Percentiles rank a stretch among this genome's conserved stretches.
Evolutionary conservation across 2,329 filamentous ascomycete genomes (phyloP).

Genomic region (Lecanosticta acicola): DNA sequence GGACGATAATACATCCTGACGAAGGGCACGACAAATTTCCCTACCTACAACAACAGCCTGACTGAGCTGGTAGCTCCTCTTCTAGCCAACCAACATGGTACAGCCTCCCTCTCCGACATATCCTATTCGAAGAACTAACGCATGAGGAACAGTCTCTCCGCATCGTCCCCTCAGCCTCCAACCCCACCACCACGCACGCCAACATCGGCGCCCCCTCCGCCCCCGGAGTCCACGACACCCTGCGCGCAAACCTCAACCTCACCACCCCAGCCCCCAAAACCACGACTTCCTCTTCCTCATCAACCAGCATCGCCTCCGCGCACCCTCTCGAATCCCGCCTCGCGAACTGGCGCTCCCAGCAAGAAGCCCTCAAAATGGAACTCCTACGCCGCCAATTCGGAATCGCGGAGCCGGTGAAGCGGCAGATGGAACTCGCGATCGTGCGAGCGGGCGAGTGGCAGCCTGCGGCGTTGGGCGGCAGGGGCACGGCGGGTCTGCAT

Average conservation of each 20-base stretch:
- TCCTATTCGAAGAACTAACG: constrained; percentile 7
- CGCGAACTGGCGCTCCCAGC: constrained; percentile 81
- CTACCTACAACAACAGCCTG: constrained; percentile 2
- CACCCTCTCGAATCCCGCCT: constrained; percentile 93
- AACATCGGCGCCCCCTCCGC: constrained; percentile 73
- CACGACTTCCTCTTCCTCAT: constrained; percentile 32
- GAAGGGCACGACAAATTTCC: constrained; percentile 5
- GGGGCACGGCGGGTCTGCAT: constrained; percentile 56
- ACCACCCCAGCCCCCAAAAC: constrained; percentile 47
- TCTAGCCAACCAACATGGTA: constrained; percentile 12
- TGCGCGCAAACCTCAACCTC: constrained; percentile 73
- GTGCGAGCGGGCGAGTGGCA: constrained; percentile 73
- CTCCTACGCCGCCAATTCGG: constrained; percentile 81
- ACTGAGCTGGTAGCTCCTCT: not conserved
- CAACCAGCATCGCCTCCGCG: constrained; percentile 52
- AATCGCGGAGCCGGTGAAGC: constrained; percentile 83
- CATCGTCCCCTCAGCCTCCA: constrained; percentile 67
- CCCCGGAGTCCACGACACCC: constrained; percentile 86
- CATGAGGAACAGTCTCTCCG: constrained; percentile 53
- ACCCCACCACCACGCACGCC: constrained; percentile 49
- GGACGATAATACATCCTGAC: not conserved
- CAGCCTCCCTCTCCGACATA: constrained; percentile 1
- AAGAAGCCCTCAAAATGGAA: constrained; percentile 83
- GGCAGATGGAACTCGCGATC: constrained; percentile 94
- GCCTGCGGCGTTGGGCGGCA: constrained; percentile 61